A percentile compares a stretch with the other conserved stretches of the same genome.
phyloP scores from a whole-genome alignment of 495 filamentous ascomycete genomes.

The Neurospora sp. region DNA sequence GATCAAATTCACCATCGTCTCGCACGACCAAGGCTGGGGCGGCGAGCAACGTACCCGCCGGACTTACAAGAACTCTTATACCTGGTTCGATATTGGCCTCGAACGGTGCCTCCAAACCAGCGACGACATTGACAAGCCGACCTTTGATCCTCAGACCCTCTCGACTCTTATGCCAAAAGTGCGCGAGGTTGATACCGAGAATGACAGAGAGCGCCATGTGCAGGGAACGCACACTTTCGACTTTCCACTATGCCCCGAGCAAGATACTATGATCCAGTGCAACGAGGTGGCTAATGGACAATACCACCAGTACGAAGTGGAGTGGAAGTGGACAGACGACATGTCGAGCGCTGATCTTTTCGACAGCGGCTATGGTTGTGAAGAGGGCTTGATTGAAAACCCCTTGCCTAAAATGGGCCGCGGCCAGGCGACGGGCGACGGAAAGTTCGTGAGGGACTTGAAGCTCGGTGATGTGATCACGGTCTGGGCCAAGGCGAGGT shows the following conservation, averaged over 20 bases:
- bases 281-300: constrained; percentile 34
- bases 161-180: constrained; percentile 1
- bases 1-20: constrained; percentile 55
- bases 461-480: constrained; percentile 55
- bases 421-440: constrained; percentile 45
- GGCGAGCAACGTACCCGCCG: constrained; percentile 22
- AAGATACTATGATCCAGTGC: constrained; percentile 39
- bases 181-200: constrained; percentile 10
- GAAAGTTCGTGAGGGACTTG: constrained; percentile 46
- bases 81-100: constrained; percentile 61
- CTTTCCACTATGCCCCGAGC: constrained; percentile 31
- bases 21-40: constrained; percentile 60
- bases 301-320: constrained; percentile 35
- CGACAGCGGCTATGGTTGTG: not conserved
- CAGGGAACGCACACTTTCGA: constrained; percentile 13
- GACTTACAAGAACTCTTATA: constrained; percentile 49
- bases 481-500: constrained; percentile 55
- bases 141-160: not conserved
- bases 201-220: not conserved
- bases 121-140: not conserved
- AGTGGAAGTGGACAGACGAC: constrained; percentile 48
- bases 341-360: constrained; percentile 17
- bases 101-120: constrained; percentile 26
- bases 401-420: constrained; percentile 34
- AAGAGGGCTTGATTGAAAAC: constrained; percentile 23